Evolutionary conservation across 768 basidiomycete species (phyloP), one percentile per base, ranked within the genome.

Genomic region (Amanita thiersii): DNA sequence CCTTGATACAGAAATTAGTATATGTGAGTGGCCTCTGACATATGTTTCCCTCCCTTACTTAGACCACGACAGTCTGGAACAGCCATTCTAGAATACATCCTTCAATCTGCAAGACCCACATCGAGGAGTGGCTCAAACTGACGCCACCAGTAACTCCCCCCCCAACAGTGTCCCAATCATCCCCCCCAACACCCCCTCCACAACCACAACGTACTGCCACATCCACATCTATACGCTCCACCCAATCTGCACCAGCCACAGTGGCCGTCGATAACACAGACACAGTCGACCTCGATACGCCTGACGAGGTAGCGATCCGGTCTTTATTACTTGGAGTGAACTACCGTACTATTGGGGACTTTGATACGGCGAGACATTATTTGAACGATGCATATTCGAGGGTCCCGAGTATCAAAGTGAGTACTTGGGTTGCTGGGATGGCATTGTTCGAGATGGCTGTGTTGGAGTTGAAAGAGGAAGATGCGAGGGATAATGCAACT

Each of bases 371-470:
- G 1, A 70, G 78, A 3, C 52, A 54, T 0, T 73, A 77, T 47
- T 60, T 86, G 19, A 52, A 56, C 12, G 76, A 81, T 20, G 77
- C 81, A 0, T 54, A 68, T 41, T 57, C 54, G 5, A 60, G 65
- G 8, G 66, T 72, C 20, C 44, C 54, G 9, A 40, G 56, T 19
- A 56, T 73, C 25, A 61, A 66, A n/a, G 64, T 71, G 23, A 79
- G 71, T 47, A 78, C 73, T 0, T 88, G 86, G 86, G 72, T 86
- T 3, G 67, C 64, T 1, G 76, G 81, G 2, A 68, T 86, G 2
- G 71, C 81, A 10, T 62, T 71, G 53, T 85, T 86, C 43, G 86
- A 88, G 57, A 59, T 79, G 9, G 79, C 82, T 0, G 81, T 85
- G 25, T 52, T 81, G n/a, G 79, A 81, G 44, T 60, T 14, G 14